phyloP scores from a whole-genome alignment of 2,329 filamentous ascomycete genomes.

The Furcasterigmium sp. region DNA sequence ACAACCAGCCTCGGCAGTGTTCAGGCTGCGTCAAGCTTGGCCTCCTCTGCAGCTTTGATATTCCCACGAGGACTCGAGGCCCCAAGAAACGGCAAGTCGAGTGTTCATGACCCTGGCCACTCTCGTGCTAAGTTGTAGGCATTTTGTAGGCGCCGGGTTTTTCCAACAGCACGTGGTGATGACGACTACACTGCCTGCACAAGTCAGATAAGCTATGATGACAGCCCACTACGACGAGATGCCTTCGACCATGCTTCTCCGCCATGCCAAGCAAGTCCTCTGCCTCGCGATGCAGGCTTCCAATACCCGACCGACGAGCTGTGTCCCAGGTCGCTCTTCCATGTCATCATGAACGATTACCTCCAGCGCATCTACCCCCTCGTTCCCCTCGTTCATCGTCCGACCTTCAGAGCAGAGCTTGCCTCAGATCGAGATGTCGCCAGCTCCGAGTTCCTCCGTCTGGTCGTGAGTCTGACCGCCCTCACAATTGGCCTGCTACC shows the following conservation, averaged over 20 bases:
- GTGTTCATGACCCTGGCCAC: not conserved
- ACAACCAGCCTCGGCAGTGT: constrained; percentile 7
- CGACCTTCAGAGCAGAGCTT: constrained; percentile 17
- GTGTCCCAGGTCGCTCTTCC: constrained; percentile 16
- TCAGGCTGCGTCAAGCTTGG: constrained; percentile 13
- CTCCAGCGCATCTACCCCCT: constrained; percentile 19
- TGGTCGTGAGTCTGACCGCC: constrained; percentile 17
- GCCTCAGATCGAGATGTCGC: constrained; percentile 14
- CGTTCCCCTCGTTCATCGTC: constrained; percentile 17
- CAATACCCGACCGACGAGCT: constrained; percentile 18
- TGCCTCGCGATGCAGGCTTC: not conserved
- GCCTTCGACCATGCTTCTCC: not conserved
- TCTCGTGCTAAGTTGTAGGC: not conserved
- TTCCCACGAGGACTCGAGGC: constrained; percentile 16
- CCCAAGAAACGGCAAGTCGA: constrained; percentile 16
- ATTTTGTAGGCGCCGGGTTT: not conserved
- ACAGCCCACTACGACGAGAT: not conserved
- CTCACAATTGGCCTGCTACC: constrained; percentile 18
- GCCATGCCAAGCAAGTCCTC: not conserved
- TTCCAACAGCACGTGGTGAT: no score
- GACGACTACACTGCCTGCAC: constrained; percentile 1
- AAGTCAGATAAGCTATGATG: no score
- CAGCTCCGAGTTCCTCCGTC: constrained; percentile 17
- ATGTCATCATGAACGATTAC: constrained; percentile 17
- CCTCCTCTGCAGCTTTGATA: constrained; percentile 15